Evolutionary conservation across 2,329 filamentous ascomycete species (phyloP).

Genomic region (Iodosphaeria phyllophila): DNA sequence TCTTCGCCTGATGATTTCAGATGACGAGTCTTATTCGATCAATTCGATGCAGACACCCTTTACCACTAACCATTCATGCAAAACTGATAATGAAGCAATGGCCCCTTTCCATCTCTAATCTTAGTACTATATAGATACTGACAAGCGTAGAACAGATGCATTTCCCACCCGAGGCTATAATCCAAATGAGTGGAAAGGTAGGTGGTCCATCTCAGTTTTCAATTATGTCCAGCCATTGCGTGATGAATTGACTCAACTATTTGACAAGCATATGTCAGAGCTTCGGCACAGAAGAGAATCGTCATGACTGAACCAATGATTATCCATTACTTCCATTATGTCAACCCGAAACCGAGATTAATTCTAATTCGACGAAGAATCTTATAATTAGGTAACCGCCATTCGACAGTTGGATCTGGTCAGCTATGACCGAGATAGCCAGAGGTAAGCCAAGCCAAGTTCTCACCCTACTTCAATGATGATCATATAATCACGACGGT

Average conservation of each 20-base stretch:
- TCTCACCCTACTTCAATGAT: constrained; percentile 32
- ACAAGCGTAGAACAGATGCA: no score
- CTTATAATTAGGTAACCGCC: no score
- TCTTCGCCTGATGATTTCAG: constrained; percentile 28
- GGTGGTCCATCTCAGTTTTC: no score
- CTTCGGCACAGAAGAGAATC: constrained; percentile 32
- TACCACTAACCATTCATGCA: constrained; percentile 42
- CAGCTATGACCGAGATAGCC: no score
- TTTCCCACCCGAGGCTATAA: no score
- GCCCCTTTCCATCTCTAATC: neutral
- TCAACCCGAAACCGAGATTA: no score
- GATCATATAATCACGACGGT: constrained; percentile 71
- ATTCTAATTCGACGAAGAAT: no score
- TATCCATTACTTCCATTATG: neutral
- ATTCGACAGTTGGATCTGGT: no score
- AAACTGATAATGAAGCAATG: constrained; percentile 20
- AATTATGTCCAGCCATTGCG: constrained; percentile 16
- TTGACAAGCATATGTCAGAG: constrained; percentile 99
- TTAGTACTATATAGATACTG: no score
- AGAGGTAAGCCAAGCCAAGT: no score
- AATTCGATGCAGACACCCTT: constrained; percentile 41
- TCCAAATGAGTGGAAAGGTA: no score
- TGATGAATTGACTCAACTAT: constrained; percentile 72
- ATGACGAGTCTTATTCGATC: constrained; percentile 49
- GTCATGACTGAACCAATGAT: constrained; percentile 21